Conservation (phyloP, 352 stramenopile genomes). For the Phytophthora litchii region DNA sequence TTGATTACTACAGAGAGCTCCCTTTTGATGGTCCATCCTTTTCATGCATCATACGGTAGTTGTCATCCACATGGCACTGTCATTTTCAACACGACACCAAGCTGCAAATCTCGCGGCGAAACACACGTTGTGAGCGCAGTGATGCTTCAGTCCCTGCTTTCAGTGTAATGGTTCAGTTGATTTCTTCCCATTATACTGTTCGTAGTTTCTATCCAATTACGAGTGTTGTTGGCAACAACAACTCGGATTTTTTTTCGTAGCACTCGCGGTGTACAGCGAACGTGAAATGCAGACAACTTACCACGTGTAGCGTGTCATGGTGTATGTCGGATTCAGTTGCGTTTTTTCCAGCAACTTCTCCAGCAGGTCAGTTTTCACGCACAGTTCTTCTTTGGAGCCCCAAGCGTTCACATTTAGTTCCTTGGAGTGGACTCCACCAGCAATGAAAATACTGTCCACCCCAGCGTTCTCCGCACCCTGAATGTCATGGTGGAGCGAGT, state of each 20-base stretch:
- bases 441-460: slow-evolving; percentile 67
- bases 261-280: neutral
- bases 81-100: no score
- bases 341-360: slow-evolving; percentile 30
- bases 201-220: slow-evolving; percentile 3
- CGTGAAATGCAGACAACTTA: slow-evolving; percentile 12
- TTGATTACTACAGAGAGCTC: no score
- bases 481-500: slow-evolving; percentile 75
- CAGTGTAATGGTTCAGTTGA: no score
- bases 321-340: slow-evolving; percentile 35
- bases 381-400: slow-evolving; percentile 30
- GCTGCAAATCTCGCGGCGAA: no score
- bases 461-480: slow-evolving; percentile 54
- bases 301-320: slow-evolving; percentile 44
- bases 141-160: no score
- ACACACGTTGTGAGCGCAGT: no score
- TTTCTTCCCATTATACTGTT: neutral
- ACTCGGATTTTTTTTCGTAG: no score
- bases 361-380: slow-evolving; percentile 34
- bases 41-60: no score
- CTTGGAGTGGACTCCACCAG: slow-evolving; percentile 57
- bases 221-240: no score
- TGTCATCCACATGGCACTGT: no score
- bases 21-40: no score
- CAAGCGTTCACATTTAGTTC: slow-evolving; percentile 46